Base-by-base conservation (phyloP, 2,329 filamentous ascomycete genomes). In the Colletotrichum aenigma region DNA sequence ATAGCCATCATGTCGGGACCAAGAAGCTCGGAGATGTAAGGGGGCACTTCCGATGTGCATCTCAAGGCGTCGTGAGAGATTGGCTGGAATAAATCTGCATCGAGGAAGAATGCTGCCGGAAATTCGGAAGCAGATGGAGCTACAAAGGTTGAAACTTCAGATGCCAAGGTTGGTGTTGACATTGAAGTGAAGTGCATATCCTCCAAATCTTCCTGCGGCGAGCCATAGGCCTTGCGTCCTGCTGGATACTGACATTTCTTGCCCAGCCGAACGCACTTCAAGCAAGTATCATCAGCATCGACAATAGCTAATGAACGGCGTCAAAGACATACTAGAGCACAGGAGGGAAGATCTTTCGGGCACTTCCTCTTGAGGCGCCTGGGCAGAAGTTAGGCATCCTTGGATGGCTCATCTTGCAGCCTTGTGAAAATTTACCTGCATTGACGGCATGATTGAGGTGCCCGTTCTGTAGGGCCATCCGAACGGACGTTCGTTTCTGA, bases 171-270 rank as follows among this genome's bases (percentile, higher is more conserved):
- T 24, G 67, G 58, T 26, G 36, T 64, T 30, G 58, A 36, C 26
- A 28, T 55, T n/a, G 58, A 26, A 0, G 24, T 34, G 26, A 26
- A 26, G 8, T 64, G 56, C 26, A 58, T 8, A 7, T 61, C 58
- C 15, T 48, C 58, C 7, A 13, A 21, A 4, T 62, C 21, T 26
- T 64, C 56, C 8, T 34, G 56, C 1, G 58, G 68, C 12, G 68
- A 70, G 56, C 58, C 68, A 30, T 70, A 70, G 4, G 58, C 7
- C n/a, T 70, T 70, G 18, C 68, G 34, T 4, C 68, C 56, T 3
- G 68, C 36, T n/a, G 78, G 77, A 32, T 80, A 81, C 28, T 79
- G 76, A 66, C 79, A 81, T 7, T 38, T 74, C 38, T 80, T 81
- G 4, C 77, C 76, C 4, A 81, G 77, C 5, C 80, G 78, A 30